Base-by-base conservation (phyloP, 2,329 filamentous ascomycete genomes). In the Niveomyces coronatus region DNA sequence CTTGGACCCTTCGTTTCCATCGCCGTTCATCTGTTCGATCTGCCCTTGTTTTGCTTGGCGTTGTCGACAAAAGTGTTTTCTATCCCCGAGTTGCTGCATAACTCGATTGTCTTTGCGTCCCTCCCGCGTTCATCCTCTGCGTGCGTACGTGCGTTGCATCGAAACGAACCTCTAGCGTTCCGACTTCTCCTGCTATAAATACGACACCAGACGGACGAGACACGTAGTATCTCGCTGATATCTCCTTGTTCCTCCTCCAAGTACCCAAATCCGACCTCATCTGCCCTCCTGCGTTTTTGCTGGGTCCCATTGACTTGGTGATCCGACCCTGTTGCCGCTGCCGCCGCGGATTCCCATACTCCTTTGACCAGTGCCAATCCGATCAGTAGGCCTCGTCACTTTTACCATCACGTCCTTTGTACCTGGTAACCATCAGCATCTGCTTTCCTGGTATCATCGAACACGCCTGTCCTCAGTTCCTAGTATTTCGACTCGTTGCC, bases 241-340 rank as follows among this genome's bases (percentile, higher is more conserved):
- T 24, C 2, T n/a, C 24, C 34, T 31, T 33, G 23, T 33, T 11
- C 34, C n/a, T 17, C 17, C 13, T 22, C 33, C 26, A 24, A 23
- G 4, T 24, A 18, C 20, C 22, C n/a, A 9, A 27, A n/a, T 20
- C 10, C 33, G 13, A 19, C 24, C 18, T 18, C 18, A 31, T 13
- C 14, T 22, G 18, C 17, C 5, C 20, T 20, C 14, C 19, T 39
- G 26, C 26, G 7, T 19, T 14, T 33, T 31, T 32, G 18, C 15
- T 24, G 24, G 39, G 37, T 37, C 39, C 33, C 39, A 41, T 41
- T 41, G 32, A 24, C 39, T 41, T 41, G 39, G 34, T 29, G 39
- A 41, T 41, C 18, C 34, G 17, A 18, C 15, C 13, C 26, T n/a
- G 15, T n/a, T n/a, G 6, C 15, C 9, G 14, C 17, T 33, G 15